Evolutionary conservation across 2,329 filamentous ascomycete genomes (phyloP).

Genomic region (Talaromyces sp.): DNA sequence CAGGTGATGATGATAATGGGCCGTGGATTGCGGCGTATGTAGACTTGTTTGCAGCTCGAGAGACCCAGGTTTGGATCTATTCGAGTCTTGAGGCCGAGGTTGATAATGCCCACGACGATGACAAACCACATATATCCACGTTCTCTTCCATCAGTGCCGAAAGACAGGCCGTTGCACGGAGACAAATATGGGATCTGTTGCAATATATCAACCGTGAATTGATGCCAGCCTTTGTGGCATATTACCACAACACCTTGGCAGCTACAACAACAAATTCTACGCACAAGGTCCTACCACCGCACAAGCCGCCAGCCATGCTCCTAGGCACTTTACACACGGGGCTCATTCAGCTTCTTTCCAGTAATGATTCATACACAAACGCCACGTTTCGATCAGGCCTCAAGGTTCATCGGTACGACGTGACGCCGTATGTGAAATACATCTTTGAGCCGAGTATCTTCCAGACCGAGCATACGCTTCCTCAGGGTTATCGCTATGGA

Average conservation of each 20-base stretch:
- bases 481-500: conserved; percentile 30
- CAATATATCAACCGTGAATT: conserved; percentile 21
- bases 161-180: conserved; percentile 15
- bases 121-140: conserved; percentile 14
- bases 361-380: conserved; percentile 15
- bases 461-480: conserved; percentile 16
- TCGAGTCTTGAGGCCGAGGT: conserved; percentile 33
- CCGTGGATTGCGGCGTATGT: conserved; percentile 40
- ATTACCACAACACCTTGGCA: not conserved
- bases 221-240: conserved; percentile 24
- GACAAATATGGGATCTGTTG: conserved; percentile 26
- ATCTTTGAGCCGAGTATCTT: conserved; percentile 24
- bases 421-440: conserved; percentile 33
- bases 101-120: conserved; percentile 1
- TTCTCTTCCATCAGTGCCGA: conserved; percentile 10
- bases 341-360: conserved; percentile 24
- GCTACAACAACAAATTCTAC: not conserved
- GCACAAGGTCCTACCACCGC: conserved; percentile 18
- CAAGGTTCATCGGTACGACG: conserved; percentile 24
- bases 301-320: conserved; percentile 27
- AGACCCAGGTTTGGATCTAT: conserved; percentile 40
- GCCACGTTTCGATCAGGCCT: conserved; percentile 17
- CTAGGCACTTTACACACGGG: conserved; percentile 34
- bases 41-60: conserved; percentile 33
- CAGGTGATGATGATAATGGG: not conserved